phyloP scores from a whole-genome alignment of 2,329 filamentous ascomycete genomes.

The Cadophora gregata region DNA sequence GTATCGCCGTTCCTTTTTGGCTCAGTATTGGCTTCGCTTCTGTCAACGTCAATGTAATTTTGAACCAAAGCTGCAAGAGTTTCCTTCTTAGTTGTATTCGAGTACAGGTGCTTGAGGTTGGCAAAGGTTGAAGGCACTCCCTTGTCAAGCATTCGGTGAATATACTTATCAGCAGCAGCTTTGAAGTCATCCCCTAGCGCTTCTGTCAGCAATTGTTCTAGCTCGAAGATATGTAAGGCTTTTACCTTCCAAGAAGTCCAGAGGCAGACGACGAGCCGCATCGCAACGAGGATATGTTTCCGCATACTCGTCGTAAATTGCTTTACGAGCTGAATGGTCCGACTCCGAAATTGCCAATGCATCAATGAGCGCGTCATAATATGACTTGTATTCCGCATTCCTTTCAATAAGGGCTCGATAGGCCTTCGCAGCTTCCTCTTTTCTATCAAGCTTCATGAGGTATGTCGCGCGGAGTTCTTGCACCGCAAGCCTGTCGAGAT shows the following conservation, averaged over 20 bases:
- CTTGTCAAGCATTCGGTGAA: conserved; percentile 85
- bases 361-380: conserved; percentile 80
- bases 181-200: conserved; percentile 77
- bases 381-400: conserved; percentile 85
- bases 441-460: conserved; percentile 75
- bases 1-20: conserved; percentile 51
- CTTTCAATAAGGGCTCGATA: conserved; percentile 83
- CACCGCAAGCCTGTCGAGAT: conserved; percentile 82
- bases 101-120: conserved; percentile 93
- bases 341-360: conserved; percentile 67
- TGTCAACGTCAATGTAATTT: conserved; percentile 71
- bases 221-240: background rate
- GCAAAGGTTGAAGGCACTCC: conserved; percentile 96
- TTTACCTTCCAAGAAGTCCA: conserved; percentile 82
- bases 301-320: conserved; percentile 82
- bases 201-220: conserved; percentile 27
- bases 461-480: conserved; percentile 89
- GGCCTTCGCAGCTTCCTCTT: conserved; percentile 80
- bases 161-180: conserved; percentile 76
- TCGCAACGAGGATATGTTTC: conserved; percentile 83
- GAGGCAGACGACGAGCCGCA: conserved; percentile 81
- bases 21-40: conserved; percentile 52
- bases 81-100: conserved; percentile 77
- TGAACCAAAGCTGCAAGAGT: conserved; percentile 77
- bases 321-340: conserved; percentile 69